Evolutionary conservation across 805 yeast genomes (phyloP), one percentile per base, ranked within the genome.

Genomic region (Saccharomycopsis synnaedendra): DNA sequence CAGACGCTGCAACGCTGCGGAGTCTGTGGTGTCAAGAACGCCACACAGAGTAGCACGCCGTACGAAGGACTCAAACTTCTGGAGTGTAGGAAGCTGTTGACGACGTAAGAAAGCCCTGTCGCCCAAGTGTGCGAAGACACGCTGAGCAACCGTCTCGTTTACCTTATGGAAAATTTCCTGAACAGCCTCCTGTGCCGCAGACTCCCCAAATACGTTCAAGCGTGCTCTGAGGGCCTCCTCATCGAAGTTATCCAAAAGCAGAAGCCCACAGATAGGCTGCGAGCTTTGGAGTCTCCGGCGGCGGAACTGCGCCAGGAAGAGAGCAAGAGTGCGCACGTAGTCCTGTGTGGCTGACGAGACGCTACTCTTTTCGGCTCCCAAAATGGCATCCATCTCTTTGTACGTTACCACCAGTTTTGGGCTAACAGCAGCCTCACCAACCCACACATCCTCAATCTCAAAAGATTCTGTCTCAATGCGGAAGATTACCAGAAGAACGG

Each of bases 141-240:
- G 78, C 54, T 86, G 85, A 1, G 97, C 98, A 47, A 93, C 79
- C 1, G 94, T 85, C 40, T 78, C 70, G 64, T 93, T 90, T 4
- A 82, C 94, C 60, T 80, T 85, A 57, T 82, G 80, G 57, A 80
- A 75, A 33, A 93, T 71, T 64, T 93, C 97, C 42, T 81, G 75
- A 31, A 86, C 67, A 39, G 87, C 67, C 41, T 75, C 71, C 39
- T 72, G 70, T 0, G 85, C 76, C 9, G 69, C 62, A 43, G 74
- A 71, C 37, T 75, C 71, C 50, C 82, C 80, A 62, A 82, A 85
- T 28, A 87, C 74, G 59, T 87, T 87, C 60, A 85, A 68, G 54
- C 78, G 76, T 46, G 84, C 73, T 43, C 80, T 74, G 7, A 81
- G 85, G 54, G 76, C 78, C 57, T 88, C 96, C 58, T 89, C 96